Evolutionary conservation across 1,284 basidiomycete species (phyloP), one percentile per base, ranked within the genome.

Genomic region (Sanghuangporus weigelae): DNA sequence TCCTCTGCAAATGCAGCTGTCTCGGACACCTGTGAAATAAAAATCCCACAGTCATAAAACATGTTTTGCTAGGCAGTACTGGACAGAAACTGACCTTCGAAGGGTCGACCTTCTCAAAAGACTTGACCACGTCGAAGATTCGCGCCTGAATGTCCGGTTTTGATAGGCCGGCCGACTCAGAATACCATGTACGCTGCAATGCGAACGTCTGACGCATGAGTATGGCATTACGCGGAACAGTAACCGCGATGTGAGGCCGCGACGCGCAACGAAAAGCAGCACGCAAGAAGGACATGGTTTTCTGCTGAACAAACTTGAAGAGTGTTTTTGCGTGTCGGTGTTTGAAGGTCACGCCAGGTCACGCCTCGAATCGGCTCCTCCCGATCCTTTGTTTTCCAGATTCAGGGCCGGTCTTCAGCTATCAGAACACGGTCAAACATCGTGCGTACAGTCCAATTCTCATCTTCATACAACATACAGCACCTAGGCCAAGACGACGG

Each of bases 71-170:
- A 1, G 8, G 7, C 19, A 19, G 6, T n/a, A 16, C 39, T 42
- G 39, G 54, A 58, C 63, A 39, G 51, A 19, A 60, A 44, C 79
- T 60, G 66, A 95, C 95, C 84, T 98, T 97, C 65, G 80, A 75
- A 21, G 79, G 78, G 76, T 97, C 87, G 62, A 98, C 93, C 80
- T 98, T 98, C 77, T 99, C 97, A 74, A 98, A 98, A 36, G 89
- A 88, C 78, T 93, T 93, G 74, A 99, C 79, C 58, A 98, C 92
- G 65, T 95, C 90, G 67, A 96, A 74, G 60, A 99, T 85, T 71
- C 97, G 87, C 70, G 82, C 74, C 73, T 92, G 84, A 73, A 99
- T 94, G 72, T 84, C 83, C 53, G 90, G 86, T 75, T 84, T 85
- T 66, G 87, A 83, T 63, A 96, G 82, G 44, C 85, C 86, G 36